Evolutionary conservation across 2,329 filamentous ascomycete genomes (phyloP).

Genomic region (Penicillium psychrosexuale): DNA sequence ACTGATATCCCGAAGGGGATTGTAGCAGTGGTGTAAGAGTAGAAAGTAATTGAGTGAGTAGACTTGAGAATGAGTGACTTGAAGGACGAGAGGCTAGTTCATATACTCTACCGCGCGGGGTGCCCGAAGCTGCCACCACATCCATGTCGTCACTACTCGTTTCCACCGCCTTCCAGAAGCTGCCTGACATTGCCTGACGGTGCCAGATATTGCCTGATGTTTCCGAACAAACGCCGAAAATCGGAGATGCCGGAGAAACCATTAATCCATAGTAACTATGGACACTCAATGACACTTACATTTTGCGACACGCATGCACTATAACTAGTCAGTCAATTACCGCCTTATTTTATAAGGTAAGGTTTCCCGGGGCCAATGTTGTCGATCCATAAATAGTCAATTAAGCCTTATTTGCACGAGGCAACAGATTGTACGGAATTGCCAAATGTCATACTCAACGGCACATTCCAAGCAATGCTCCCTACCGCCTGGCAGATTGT

Average conservation of each 20-base stretch:
- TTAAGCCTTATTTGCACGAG: not conserved
- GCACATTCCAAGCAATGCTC: too few species aligned
- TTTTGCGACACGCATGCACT: not conserved
- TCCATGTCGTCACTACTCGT: slow-evolving; percentile 30
- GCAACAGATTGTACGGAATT: too few species aligned
- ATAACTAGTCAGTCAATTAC: not conserved
- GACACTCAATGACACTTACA: not conserved
- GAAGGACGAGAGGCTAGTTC: slow-evolving; percentile 12
- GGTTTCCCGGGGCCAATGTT: too few species aligned
- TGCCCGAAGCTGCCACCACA: slow-evolving; percentile 12
- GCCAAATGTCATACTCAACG: too few species aligned
- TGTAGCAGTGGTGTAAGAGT: not conserved
- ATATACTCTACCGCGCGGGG: slow-evolving; percentile 21
- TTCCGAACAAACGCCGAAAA: not conserved
- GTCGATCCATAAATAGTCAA: not conserved
- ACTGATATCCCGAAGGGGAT: not conserved
- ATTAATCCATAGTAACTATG: not conserved
- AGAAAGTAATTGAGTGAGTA: not conserved
- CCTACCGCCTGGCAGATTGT: not conserved
- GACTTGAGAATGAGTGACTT: not conserved
- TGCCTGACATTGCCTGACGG: slow-evolving; percentile 13
- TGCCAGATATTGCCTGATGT: not conserved
- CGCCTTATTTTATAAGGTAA: not conserved
- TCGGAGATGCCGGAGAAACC: not conserved
- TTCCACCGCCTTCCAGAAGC: slow-evolving; percentile 40